Evolutionary conservation across 2,329 filamentous ascomycete genomes (phyloP).

Genomic region (Colletotrichum sp.): DNA sequence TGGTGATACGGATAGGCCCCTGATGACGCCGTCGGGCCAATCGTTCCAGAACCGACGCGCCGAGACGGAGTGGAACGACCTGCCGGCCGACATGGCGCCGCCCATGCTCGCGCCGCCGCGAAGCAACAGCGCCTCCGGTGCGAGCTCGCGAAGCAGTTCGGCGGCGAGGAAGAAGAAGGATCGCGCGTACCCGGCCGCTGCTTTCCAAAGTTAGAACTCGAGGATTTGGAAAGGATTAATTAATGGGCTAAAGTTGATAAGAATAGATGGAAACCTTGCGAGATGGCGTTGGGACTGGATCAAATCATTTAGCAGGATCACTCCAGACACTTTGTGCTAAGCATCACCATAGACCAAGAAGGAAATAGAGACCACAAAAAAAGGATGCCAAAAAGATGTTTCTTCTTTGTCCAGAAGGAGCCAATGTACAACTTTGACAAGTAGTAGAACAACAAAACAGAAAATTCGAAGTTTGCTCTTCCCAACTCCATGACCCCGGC

Average conservation of each 20-base stretch:
- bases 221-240: background rate
- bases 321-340: background rate
- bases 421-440: background rate
- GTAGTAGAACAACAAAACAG: background rate
- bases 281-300: background rate
- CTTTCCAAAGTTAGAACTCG: slow-evolving; percentile 41
- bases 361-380: background rate
- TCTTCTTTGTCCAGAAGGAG: slow-evolving; percentile 3
- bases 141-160: slow-evolving; percentile 63
- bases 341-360: background rate
- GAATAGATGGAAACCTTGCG: background rate
- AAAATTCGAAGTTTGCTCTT: background rate
- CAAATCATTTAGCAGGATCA: background rate
- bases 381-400: background rate
- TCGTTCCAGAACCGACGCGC: slow-evolving; percentile 66
- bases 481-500: background rate
- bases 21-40: slow-evolving; percentile 30
- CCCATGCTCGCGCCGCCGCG: slow-evolving; percentile 27
- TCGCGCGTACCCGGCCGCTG: slow-evolving; percentile 65
- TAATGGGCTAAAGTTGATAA: background rate
- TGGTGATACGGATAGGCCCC: background rate
- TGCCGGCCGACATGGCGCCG: slow-evolving; percentile 62
- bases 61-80: slow-evolving; percentile 69
- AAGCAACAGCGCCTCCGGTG: slow-evolving; percentile 36
- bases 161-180: slow-evolving; percentile 62